phyloP scores from a whole-genome alignment of 768 basidiomycete genomes.

The Leccinum arenicola region DNA sequence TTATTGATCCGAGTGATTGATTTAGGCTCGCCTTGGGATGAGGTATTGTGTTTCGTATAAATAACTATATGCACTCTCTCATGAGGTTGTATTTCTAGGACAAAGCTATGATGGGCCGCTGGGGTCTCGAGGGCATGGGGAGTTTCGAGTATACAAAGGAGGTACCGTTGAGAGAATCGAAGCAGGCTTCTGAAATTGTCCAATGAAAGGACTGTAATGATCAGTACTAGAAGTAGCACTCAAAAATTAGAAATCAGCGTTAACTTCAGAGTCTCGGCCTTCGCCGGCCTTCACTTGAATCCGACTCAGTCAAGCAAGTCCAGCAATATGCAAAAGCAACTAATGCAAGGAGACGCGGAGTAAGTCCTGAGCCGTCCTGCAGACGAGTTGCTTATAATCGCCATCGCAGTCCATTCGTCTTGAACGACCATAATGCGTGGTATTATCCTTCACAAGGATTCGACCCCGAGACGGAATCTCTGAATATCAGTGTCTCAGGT shows the following conservation, averaged over 20 bases:
- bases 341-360: conserved; percentile 33
- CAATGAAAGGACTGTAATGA: not conserved
- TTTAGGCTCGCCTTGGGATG: conserved; percentile 90
- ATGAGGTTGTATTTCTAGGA: conserved; percentile 46
- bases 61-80: not conserved
- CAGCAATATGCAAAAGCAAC: conserved; percentile 24
- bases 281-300: conserved; percentile 16
- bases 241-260: not conserved
- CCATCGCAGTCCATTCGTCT: conserved; percentile 39
- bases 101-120: conserved; percentile 89
- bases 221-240: not conserved
- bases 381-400: conserved; percentile 7
- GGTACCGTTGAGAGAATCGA: conserved; percentile 16
- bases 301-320: not conserved
- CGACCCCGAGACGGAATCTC: conserved; percentile 61
- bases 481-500: conserved; percentile 43
- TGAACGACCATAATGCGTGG: conserved; percentile 76
- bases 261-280: conserved; percentile 11
- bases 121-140: conserved; percentile 89
- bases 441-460: conserved; percentile 82
- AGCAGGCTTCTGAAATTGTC: not conserved
- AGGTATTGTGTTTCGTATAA: conserved; percentile 42
- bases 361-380: conserved; percentile 9
- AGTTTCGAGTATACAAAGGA: conserved; percentile 79
- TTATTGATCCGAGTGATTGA: conserved; percentile 8